A percentile compares a stretch with the other conserved stretches of the same genome.
Evolutionary conservation across 2,329 filamentous ascomycete genomes (phyloP).

Genomic region (Colletotrichum lini): DNA sequence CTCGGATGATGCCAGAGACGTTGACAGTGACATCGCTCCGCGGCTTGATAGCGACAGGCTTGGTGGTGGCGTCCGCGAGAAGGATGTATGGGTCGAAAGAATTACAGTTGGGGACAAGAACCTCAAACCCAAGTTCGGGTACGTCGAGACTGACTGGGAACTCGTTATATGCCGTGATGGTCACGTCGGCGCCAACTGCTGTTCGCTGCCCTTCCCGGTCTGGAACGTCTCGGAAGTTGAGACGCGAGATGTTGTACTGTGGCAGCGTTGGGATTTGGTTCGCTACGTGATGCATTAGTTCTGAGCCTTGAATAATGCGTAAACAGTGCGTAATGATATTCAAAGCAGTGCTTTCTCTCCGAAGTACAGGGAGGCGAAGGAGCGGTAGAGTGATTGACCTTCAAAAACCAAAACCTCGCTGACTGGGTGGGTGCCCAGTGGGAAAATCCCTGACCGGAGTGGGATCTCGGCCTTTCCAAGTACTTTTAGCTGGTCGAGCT

Average conservation of each 20-base stretch:
- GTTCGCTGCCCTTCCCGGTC: conserved; percentile 63
- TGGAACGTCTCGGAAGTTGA: conserved; percentile 83
- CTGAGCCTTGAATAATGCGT: conserved; percentile 1
- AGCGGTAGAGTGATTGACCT: conserved; percentile 82
- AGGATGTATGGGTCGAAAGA: conserved; percentile 80
- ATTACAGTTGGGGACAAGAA: conserved; percentile 87
- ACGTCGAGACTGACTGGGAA: conserved; percentile 84
- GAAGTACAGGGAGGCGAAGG: conserved; percentile 73
- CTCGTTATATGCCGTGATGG: conserved; percentile 79
- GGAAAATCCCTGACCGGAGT: conserved; percentile 84
- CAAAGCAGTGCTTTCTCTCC: conserved; percentile 67
- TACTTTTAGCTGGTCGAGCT: conserved; percentile 78
- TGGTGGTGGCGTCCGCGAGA: conserved; percentile 82
- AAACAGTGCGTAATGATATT: conserved; percentile 41
- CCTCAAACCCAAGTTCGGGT: conserved; percentile 85
- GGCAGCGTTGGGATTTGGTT: conserved; percentile 83
- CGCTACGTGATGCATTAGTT: conserved; percentile 61
- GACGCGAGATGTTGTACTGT: conserved; percentile 83
- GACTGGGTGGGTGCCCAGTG: conserved; percentile 82
- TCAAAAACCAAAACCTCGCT: conserved; percentile 83
- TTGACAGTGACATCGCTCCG: conserved; percentile 77
- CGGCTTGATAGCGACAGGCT: conserved; percentile 76
- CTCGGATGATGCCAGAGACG: conserved; percentile 79
- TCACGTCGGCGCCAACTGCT: conserved; percentile 85
- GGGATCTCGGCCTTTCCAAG: conserved; percentile 80